Base-by-base conservation (phyloP, 116 monocot genomes). In the Cymodocea nodosa region DNA sequence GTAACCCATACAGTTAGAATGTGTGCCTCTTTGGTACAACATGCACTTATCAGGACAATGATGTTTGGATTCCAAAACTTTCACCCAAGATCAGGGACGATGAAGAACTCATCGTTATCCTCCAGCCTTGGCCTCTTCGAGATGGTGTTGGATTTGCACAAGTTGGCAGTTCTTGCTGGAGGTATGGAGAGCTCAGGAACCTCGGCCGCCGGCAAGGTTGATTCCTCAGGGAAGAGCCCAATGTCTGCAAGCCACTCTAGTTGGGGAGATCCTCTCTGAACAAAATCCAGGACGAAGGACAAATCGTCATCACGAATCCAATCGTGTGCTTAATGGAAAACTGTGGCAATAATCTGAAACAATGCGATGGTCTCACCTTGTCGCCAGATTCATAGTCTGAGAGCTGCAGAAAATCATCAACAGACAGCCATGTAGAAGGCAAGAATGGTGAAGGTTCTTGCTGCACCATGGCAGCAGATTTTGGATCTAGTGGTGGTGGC, bases 31-130 rank as follows among this genome's bases (percentile, higher is more conserved):
- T 44, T 8, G 8, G 1, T 10, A 44, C 7, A 44, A 44, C 44
- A 44, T 8, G 3, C 44, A 44, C 0, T 8, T 10, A 44, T 44
- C 44, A 44, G 9, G 0, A 44, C 44, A 44, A 9, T 44, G 11
- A 44, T 44, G 11, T 44, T 44, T 12, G 7, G 44, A 44, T 10
- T 44, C 11, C 1, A 12, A 9, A 7, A 44, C 11, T 12, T n/a
- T 44, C 44, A 44, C 12, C 95, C 95, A 30, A 95, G 87, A 80
- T 95, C 95, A 50, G 95, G 95, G 52, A 95, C 95, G 18, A 79
- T 76, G 61, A 95, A 90, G 85, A 73, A 90, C 50, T 90, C 95
- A 24, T 94, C 86, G n/a, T n/a, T n/a, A 18, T 84, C 87, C 25
- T 87, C 82, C 12, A 74, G 34, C 73, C 90, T 78, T 5, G 79